These are phyloP conservation scores for Amanita fuliginea DNA, from an alignment of 768 basidiomycete species.

Conservation along the genomic window DNA sequence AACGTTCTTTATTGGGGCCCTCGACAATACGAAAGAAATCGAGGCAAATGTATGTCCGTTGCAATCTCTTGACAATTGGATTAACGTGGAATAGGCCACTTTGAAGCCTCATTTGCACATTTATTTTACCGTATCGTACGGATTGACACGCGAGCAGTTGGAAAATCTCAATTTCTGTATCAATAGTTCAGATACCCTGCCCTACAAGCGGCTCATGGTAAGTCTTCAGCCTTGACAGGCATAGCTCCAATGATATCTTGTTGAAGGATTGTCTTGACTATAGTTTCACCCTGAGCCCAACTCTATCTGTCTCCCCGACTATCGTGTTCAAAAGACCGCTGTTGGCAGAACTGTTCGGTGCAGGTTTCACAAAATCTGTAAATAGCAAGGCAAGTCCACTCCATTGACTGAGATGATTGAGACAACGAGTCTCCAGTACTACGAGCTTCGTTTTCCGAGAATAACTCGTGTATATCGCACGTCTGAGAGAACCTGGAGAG, in stretches of 20 bases:
- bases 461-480: slow-evolving; percentile 57
- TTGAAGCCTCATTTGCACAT: slow-evolving; percentile 53
- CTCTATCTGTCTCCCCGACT: slow-evolving; percentile 36
- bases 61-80: background rate
- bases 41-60: slow-evolving; percentile 24
- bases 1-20: slow-evolving; percentile 69
- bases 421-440: slow-evolving; percentile 35
- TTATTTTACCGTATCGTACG: slow-evolving; percentile 73
- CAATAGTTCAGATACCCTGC: slow-evolving; percentile 28
- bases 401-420: background rate
- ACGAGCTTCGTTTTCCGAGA: slow-evolving; percentile 78
- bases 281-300: slow-evolving; percentile 36
- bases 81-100: slow-evolving; percentile 21
- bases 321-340: slow-evolving; percentile 52
- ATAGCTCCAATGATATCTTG: background rate
- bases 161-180: slow-evolving; percentile 67
- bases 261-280: slow-evolving; percentile 19
- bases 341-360: slow-evolving; percentile 67
- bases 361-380: slow-evolving; percentile 69
- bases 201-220: slow-evolving; percentile 17
- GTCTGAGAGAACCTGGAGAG: slow-evolving; percentile 55
- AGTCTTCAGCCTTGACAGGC: background rate
- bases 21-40: slow-evolving; percentile 37
- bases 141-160: slow-evolving; percentile 51
- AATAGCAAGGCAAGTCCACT: slow-evolving; percentile 37